phyloP scores from a whole-genome alignment of 441 rosid genomes.

The Euphorbia celastroides region DNA sequence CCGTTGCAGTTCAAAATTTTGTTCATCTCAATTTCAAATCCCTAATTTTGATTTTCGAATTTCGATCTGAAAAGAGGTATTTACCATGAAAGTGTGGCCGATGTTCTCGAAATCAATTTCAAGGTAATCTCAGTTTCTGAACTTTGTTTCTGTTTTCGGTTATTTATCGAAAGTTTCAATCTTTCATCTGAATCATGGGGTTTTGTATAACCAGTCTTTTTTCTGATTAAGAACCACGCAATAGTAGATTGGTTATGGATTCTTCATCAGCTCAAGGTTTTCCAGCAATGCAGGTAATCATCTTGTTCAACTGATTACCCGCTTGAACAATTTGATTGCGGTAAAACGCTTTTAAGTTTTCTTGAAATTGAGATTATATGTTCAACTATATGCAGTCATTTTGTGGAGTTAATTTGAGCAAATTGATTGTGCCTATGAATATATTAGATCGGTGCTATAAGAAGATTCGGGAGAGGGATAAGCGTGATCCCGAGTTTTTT shows the following conservation, averaged over 20 bases:
- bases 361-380: too few relatives aligned
- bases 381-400: constrained; percentile 97
- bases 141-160: background rate
- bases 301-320: background rate
- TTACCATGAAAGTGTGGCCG: too few relatives aligned
- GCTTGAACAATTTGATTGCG: background rate
- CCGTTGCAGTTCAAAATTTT: too few relatives aligned
- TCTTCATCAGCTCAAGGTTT: constrained; percentile 27
- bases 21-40: too few relatives aligned
- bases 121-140: background rate
- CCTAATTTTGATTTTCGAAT: too few relatives aligned
- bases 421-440: constrained; percentile 86
- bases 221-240: background rate
- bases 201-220: background rate
- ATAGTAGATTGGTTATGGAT: constrained; percentile 20
- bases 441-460: constrained; percentile 91
- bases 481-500: constrained; percentile 77
- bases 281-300: constrained; percentile 33
- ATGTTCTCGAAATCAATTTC: too few relatives aligned
- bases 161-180: background rate
- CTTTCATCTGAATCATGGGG: background rate
- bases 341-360: background rate
- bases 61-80: too few relatives aligned
- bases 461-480: constrained; percentile 85
- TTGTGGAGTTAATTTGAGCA: constrained; percentile 81